Base-by-base conservation (phyloP, 352 stramenopile species). In the Saprolegnia diclina region DNA sequence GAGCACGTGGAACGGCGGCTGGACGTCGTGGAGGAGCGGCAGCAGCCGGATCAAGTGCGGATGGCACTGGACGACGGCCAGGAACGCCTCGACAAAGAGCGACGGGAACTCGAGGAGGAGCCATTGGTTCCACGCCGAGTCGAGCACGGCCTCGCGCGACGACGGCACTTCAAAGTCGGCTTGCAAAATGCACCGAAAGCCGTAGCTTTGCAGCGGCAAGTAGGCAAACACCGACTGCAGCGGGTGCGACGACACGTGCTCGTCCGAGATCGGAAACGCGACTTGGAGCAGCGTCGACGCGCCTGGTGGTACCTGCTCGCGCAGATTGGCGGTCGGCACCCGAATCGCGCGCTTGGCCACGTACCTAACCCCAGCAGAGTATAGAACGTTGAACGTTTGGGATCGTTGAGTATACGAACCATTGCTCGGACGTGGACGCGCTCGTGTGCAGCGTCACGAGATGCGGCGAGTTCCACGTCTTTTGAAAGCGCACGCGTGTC, bases 41-140 rank as follows among this genome's bases (percentile, higher is more conserved):
- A 68, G 21, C 29, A 56, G 50, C 11, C 40, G 62, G 24, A 68
- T 68, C 42, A 73, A 64, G 37, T 73, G 38, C 64, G 69, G 32
- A 38, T 73, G 29, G 44, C 56, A 7, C 54, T 29, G 48, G 6
- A 52, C 46, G 4, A 74, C 6, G 38, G 45, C 42, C 0, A 14
- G 29, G 19, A 79, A 40, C 0, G 68, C 50, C 4, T 70, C 42
- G 1, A 71, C 61, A 5, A 95, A 69, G 2, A 96, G 74, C 2
- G 67, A 52, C 2, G 88, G 82, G 35, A 90, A 79, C 37, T 88
- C 82, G 10, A 83, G 79, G 16, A 94, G 75, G 18, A 96, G 81
- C 85, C 85, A 94, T 71, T 93, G 85, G 56, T 96, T 96, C 88
- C 88, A 96, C 46, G 89, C 81, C 65, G 83, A 93, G 50, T 87